These are phyloP conservation scores for Phanerochaete sordida DNA, from an alignment of 768 basidiomycete genomes.

Conservation along the genomic window DNA sequence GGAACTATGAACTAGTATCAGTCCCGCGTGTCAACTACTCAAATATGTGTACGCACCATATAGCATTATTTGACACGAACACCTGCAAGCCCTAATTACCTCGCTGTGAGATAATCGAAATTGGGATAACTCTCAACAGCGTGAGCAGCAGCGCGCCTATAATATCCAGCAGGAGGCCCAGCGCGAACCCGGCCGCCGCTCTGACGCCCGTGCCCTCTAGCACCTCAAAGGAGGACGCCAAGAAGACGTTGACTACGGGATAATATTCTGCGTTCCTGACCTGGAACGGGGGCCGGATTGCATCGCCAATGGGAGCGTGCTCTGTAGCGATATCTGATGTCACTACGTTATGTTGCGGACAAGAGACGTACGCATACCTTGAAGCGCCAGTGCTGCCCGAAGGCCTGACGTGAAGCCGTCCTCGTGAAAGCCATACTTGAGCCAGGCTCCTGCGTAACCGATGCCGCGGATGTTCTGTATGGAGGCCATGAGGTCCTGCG, in stretches of 20 bases:
- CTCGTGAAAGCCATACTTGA: constrained; percentile 80
- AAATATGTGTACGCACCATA: no score
- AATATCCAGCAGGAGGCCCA: not conserved
- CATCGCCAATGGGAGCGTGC: not conserved
- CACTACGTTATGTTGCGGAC: not conserved
- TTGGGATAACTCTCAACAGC: not conserved
- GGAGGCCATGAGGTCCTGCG: constrained; percentile 46
- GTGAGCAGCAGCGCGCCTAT: not conserved
- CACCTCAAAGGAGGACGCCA: not conserved
- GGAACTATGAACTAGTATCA: no score
- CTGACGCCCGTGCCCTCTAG: not conserved
- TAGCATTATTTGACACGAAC: no score
- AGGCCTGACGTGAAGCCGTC: constrained; percentile 61
- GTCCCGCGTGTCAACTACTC: no score
- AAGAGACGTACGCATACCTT: constrained; percentile 14
- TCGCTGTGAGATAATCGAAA: no score
- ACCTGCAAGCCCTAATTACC: no score
- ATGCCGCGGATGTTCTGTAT: constrained; percentile 66
- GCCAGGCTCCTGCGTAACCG: constrained; percentile 65
- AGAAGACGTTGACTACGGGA: not conserved
- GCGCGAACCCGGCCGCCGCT: not conserved
- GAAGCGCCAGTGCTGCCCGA: constrained; percentile 26
- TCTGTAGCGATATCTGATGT: not conserved
- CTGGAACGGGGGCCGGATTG: not conserved
- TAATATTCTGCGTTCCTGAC: not conserved